Base-by-base conservation (phyloP, 108 stramenopile genomes). In the Mediolabrus comicus region DNA sequence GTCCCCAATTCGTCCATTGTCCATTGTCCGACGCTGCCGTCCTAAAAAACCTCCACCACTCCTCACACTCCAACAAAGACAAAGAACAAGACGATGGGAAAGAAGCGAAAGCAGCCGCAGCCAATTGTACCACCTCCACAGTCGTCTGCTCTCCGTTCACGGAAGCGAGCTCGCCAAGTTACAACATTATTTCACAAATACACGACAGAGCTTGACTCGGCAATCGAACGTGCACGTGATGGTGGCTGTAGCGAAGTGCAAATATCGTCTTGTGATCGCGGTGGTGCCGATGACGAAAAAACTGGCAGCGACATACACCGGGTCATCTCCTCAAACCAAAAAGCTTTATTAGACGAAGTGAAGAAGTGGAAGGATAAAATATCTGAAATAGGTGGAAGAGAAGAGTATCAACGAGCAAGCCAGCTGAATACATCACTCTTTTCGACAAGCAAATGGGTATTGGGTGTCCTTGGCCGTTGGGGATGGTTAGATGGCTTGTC, bases 361-460 rank as follows among this genome's bases (percentile, higher is more conserved):
- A 53, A 56, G 32, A 64, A 69, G 16, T 65, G 80, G 53, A 84
- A 91, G 19, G 43, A 82, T 28, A 65, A 86, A 62, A 31, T 93
- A 35, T 63, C 70, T 22, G 85, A 80, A 63, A 87, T 89, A 16
- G 91, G 87, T 26, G 88, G 88, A 0, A 64, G 87, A 53, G 75
- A 83, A 55, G 84, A 68, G 46, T 96, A 96, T 67, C 95, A 96
- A 73, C 76, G 83, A 49, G 95, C 95, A 31, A 87, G 86, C 67
- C 92, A 92, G 69, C 63, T 94, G 72, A 91, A 86, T 63, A 96
- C 95, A 25, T 77, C 80, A 17, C 81, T 87, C 55, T 85, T 87
- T 78, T 92, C 90, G 13, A 96, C 95, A 8, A 87, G 84, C 36
- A 86, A 86, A 67, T 96, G 95, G 95, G 93, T 92, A 4, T 29